Evolutionary conservation across 2,329 filamentous ascomycete species (phyloP).

Genomic region (Aspergillus uvarum): DNA sequence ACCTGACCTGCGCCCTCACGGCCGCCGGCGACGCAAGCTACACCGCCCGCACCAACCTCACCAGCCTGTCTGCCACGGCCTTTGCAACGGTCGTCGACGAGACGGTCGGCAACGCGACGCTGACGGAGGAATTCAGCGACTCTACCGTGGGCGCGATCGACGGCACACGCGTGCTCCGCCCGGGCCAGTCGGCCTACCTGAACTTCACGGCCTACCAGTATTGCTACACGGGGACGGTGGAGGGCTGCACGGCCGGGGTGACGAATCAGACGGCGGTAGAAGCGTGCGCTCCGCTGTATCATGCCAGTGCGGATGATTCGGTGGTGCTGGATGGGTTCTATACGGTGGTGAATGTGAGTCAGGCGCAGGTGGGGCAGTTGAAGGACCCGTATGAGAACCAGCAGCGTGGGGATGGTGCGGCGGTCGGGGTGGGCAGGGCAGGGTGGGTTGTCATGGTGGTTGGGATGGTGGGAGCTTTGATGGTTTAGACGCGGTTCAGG

Average conservation of each 20-base stretch:
- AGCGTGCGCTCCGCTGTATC: slow-evolving; percentile 7
- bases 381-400: slow-evolving; percentile 10
- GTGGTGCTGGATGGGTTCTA: background rate
- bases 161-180: background rate
- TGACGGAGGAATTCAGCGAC: slow-evolving; percentile 1
- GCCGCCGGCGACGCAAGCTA: slow-evolving; percentile 1
- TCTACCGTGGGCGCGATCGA: background rate
- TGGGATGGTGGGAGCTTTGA: background rate
- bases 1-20: slow-evolving; percentile 6
- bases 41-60: background rate
- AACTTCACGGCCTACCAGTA: slow-evolving; percentile 7
- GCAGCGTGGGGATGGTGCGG: background rate
- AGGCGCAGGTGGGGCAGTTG: background rate
- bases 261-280: background rate
- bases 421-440: background rate
- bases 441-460: background rate
- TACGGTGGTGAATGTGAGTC: background rate
- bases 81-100: background rate
- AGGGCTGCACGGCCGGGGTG: background rate
- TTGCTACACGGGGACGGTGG: slow-evolving; percentile 7
- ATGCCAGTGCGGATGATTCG: background rate
- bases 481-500: background rate
- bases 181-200: slow-evolving; percentile 9
- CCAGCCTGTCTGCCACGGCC: background rate
- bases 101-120: background rate